Base-by-base conservation (phyloP, 2,329 filamentous ascomycete genomes). In the Colletotrichum sp. region DNA sequence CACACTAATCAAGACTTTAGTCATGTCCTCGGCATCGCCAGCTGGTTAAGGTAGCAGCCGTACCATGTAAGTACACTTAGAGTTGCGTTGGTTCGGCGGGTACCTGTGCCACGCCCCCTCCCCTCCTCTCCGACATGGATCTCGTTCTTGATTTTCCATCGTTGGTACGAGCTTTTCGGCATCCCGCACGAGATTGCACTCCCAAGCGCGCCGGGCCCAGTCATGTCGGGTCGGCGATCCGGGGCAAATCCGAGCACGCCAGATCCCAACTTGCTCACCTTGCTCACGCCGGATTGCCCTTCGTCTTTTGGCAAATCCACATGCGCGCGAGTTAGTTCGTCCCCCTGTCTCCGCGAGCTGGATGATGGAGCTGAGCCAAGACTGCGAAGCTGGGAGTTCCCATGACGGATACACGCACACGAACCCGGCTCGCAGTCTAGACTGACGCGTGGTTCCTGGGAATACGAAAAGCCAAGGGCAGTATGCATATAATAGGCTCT, bases 31-130 rank as follows among this genome's bases (percentile, higher is more conserved):
- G 13, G 18, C 24, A 68, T 15, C n/a, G 13, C 32, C 32, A 62
- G 21, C 62, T 49, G 21, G 39, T 24, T 21, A 34, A 57, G 62
- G 34, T 26, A 26, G 55, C 71, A 59, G 16, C 57, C 28, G 71
- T 63, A 73, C 30, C 24, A 63, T 44, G 39, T 34, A 64, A 39
- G 57, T 73, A 69, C 67, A 70, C 66, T 70, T 74, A 59, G 59
- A 71, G 67, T 71, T 75, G 67, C 67, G 67, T 75, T 75, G 67
- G 72, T 64, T 71, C 67, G 72, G 72, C 67, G 72, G 67, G 32
- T 70, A 64, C 24, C 36, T 55, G 64, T 62, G 32, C 62, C 60
- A 66, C 69, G 60, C 60, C 26, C 69, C 21, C 52, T 57, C 26
- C 13, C 52, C 52, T 57, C 52, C 57, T 32, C 59, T n/a, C 57